Evolutionary conservation across 805 yeast genomes (phyloP).

Genomic region (Lipomyces spencermartinsiae): DNA sequence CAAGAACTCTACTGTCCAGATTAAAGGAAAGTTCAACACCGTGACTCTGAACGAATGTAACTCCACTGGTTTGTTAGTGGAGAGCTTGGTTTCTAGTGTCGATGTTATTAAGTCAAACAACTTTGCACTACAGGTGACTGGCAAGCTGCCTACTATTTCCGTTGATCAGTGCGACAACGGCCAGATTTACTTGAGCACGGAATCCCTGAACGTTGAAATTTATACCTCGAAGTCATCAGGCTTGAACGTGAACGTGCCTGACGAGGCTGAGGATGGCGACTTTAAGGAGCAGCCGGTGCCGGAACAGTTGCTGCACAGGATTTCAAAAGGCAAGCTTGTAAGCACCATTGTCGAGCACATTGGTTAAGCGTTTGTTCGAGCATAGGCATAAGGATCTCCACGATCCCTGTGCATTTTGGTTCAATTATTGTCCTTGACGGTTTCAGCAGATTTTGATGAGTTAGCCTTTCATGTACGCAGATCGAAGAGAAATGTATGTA

Average conservation of each 20-base stretch:
- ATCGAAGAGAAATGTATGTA: neutral
- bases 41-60: slow-evolving; percentile 76
- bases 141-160: slow-evolving; percentile 80
- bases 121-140: slow-evolving; percentile 85
- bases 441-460: neutral
- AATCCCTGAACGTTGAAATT: slow-evolving; percentile 74
- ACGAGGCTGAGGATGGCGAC: slow-evolving; percentile 70
- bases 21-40: slow-evolving; percentile 91
- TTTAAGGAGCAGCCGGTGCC: slow-evolving; percentile 83
- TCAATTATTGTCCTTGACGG: neutral
- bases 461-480: neutral
- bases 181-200: slow-evolving; percentile 73
- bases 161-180: slow-evolving; percentile 91
- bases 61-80: slow-evolving; percentile 79
- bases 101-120: slow-evolving; percentile 82
- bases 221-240: slow-evolving; percentile 86
- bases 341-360: slow-evolving; percentile 83
- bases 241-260: slow-evolving; percentile 83
- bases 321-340: slow-evolving; percentile 63
- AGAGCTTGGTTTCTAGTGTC: slow-evolving; percentile 82
- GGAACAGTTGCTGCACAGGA: slow-evolving; percentile 84
- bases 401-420: too few species aligned
- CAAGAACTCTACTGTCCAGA: slow-evolving; percentile 70
- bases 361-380: slow-evolving; percentile 53
- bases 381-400: neutral